A percentile compares a stretch with the other conserved stretches of the same genome.
phyloP scores from a whole-genome alignment of 805 yeast species.

The Starmerella stigmatis region DNA sequence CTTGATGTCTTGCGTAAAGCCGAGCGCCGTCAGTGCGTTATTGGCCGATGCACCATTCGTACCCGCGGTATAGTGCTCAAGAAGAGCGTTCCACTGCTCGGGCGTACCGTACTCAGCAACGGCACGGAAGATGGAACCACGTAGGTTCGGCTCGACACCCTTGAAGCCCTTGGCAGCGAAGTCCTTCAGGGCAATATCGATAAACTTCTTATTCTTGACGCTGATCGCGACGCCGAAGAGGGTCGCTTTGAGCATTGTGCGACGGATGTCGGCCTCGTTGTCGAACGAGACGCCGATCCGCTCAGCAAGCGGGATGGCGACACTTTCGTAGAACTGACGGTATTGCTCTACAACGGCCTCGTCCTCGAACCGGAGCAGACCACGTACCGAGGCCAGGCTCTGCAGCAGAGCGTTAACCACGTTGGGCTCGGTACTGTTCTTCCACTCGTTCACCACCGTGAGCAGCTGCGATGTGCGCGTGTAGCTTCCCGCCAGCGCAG shows the following conservation, averaged over 20 bases:
- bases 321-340: constrained; percentile 39
- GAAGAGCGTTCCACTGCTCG: constrained; percentile 52
- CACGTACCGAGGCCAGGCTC: constrained; percentile 35
- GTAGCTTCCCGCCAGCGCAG: constrained; percentile 43
- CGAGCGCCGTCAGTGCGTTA: constrained; percentile 59
- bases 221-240: constrained; percentile 35
- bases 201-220: constrained; percentile 30
- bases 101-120: constrained; percentile 57
- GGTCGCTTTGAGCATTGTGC: constrained; percentile 56
- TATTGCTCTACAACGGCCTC: constrained; percentile 35
- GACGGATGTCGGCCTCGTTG: constrained; percentile 43
- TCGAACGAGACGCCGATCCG: constrained; percentile 57
- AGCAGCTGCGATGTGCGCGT: constrained; percentile 40
- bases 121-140: constrained; percentile 53
- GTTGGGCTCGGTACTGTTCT: constrained; percentile 37
- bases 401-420: constrained; percentile 45
- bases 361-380: constrained; percentile 42
- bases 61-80: constrained; percentile 51
- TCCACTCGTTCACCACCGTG: constrained; percentile 43
- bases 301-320: constrained; percentile 45
- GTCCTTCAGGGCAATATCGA: constrained; percentile 31
- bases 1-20: constrained; percentile 45
- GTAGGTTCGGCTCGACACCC: constrained; percentile 57
- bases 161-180: constrained; percentile 55
- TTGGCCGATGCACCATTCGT: constrained; percentile 54